Evolutionary conservation across 768 basidiomycete species (phyloP), one percentile per base, ranked within the genome.

Genomic region (Crucibulum laeve): DNA sequence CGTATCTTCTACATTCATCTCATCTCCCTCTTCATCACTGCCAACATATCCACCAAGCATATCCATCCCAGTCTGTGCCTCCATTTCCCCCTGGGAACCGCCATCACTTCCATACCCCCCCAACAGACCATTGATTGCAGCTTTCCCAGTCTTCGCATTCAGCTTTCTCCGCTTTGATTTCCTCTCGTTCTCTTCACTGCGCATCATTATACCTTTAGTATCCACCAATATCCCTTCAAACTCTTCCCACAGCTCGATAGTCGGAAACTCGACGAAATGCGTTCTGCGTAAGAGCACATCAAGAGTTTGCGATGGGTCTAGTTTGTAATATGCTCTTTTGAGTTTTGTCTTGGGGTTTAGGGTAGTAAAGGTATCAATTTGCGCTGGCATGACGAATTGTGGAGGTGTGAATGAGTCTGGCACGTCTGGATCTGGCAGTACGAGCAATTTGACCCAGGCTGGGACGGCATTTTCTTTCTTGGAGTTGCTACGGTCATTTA

Each of bases 231-330:
- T 67, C 5, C 80, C 84, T 5, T 60, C 62, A 60, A 90, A 92
- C 23, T 80, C 76, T 37, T 84, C 78, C 70, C 82, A 84, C 4
- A 94, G 61, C 43, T 91, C 84, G 35, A 95, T 79, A 1, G 82
- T 82, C 5, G 92, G 92, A 55, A 79, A 95, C 60, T 95, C 92
- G 24, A 87, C 74, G 60, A 92, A 91, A 22, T 77, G 68, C 33
- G 78, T 86, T 39, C 79, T 63, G 25, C 67, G 70, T 35, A 95
- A 65, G 5, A 73, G 61, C 19, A 57, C 53, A 7, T 58, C 53
- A 21, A 94, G 67, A 18, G 71, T 59, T 33, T 71, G 52, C 3
- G 62, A 57, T 2, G 74, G 63, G 40, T 87, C 78, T 10, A 92
- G 62, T 25, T 72, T 73, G 55, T 84, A 74, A 57, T 80, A 87